Evolutionary conservation across 208 protist species (phyloP), one percentile per base, ranked within the genome.

Genomic region (Trypanosoma theileri): DNA sequence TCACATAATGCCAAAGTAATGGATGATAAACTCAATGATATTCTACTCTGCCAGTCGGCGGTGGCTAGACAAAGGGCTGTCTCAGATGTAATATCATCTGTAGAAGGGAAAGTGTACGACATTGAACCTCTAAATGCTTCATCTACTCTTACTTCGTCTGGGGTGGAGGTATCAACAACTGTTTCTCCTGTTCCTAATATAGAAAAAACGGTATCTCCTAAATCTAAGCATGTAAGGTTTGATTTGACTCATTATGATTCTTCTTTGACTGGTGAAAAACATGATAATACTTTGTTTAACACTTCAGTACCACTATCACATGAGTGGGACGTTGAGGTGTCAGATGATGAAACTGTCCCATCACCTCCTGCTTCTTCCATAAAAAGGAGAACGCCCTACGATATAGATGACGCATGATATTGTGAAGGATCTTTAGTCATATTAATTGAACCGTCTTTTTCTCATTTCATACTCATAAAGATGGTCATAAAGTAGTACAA

Each of bases 1-100:
- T 65, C 67, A 6, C 71, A 71, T 35, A 81, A 77, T 64, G 58
- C 55, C 42, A 69, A 71, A 41, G 58, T 81, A 26, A 77, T 81
- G 60, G 71, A 77, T 59, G 66, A 65, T 28, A 77, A 74, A 24
- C 61, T 81, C 13, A 80, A 61, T 41, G 68, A 73, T 61, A 73
- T 73, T 48, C 59, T 73, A 22, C 3, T 50, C n/a, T 80, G 56
- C 44, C 68, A 75, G 24, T 80, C 74, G 6, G 42, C 68, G 17
- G 31, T 75, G 6, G 28, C 74, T 21, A 50, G 63, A n/a, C 74
- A 75, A 28, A 22, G 67, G 16, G 40, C 62, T 10, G 11, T 67
- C 10, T 12, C 51, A 17, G 24, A 24, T 13, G 31, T 51, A 17
- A 31, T 35, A 6, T 35, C 66, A 57, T 24, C n/a, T 16, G 16